Percentiles rank a stretch among this genome's conserved stretches.
Conservation (phyloP, 179 eudicot species). For the Actinidia polygama region DNA sequence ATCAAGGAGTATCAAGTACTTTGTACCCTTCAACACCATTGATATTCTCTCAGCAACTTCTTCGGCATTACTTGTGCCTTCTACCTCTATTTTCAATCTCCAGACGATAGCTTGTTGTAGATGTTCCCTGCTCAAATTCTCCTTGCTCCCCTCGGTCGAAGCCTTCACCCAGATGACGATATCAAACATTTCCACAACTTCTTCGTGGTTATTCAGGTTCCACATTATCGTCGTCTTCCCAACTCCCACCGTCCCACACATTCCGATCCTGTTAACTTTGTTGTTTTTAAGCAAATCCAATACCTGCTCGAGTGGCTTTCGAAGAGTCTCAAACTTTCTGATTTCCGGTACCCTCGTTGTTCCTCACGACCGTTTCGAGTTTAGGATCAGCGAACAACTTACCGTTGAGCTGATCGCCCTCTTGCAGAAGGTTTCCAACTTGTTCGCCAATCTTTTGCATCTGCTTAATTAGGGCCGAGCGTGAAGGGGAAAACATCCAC, state of each 20-base stretch:
- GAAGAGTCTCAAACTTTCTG: not conserved
- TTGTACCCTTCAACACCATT: not conserved
- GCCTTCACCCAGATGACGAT: conserved; percentile 18
- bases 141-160: not conserved
- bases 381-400: not conserved
- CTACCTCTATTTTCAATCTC: not conserved
- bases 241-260: conserved; percentile 9
- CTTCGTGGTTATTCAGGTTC: conserved; percentile 22
- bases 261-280: not conserved
- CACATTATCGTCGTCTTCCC: conserved; percentile 23
- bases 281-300: not conserved
- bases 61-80: not conserved
- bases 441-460: not conserved
- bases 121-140: conserved; percentile 20
- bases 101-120: not conserved
- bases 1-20: conserved; percentile 28
- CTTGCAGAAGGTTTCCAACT: not conserved
- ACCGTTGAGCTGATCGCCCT: not conserved
- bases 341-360: not conserved
- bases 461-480: not conserved
- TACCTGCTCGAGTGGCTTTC: not conserved
- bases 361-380: not conserved
- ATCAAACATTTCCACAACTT: conserved; percentile 20
- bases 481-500: too few species aligned
- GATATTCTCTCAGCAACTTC: conserved; percentile 8